Evolutionary conservation across 768 basidiomycete genomes (phyloP), one percentile per base, ranked within the genome.

Genomic region (Boletus rubroflammeus): DNA sequence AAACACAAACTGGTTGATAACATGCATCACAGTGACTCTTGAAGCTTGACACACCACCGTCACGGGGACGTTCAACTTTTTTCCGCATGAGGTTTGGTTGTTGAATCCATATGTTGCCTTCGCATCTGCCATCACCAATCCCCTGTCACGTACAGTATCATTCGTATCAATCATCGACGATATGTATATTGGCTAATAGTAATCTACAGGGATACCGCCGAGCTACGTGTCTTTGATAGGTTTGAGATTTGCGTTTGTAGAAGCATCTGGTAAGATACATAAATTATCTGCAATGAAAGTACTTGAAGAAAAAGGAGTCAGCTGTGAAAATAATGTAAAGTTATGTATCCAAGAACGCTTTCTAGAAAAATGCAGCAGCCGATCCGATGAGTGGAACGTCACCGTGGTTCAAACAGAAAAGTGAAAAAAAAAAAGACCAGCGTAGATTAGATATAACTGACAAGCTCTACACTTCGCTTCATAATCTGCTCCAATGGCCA

Each of bases 401-500:
- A 49, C 25, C 44, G 38, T 36, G 23, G 9, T 42, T 45, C 53
- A 42, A 43, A 46, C 15, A 14, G 13, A 11, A 11, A 31, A 35
- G 35, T 21, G 15, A 14, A 49, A 26, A 26, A 14, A 49, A 26
- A 26, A 25, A 26, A 26, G 26, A 32, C 45, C 19, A 19, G 10
- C 17, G 17, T 39, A 21, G 17, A 41, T 68, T 52, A 70, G 49
- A 70, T 44, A 43, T 58, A 39, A 47, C 77, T 72, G 50, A 86
- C 92, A 54, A 97, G 72, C 65, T 96, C 92, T 28, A 82, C 84
- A 8, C 93, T 90, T 54, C 80, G 76, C 53, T 72, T 76, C 51
- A 83, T 78, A 49, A 96, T 81, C 66, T 86, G 80, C 57, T 96
- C 86, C 25, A 95, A 64, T 26, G 78, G 69, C 93, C 93, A 96